Evolutionary conservation across 495 filamentous ascomycete genomes (phyloP).

Genomic region (Astrothelium subdiscretum): DNA sequence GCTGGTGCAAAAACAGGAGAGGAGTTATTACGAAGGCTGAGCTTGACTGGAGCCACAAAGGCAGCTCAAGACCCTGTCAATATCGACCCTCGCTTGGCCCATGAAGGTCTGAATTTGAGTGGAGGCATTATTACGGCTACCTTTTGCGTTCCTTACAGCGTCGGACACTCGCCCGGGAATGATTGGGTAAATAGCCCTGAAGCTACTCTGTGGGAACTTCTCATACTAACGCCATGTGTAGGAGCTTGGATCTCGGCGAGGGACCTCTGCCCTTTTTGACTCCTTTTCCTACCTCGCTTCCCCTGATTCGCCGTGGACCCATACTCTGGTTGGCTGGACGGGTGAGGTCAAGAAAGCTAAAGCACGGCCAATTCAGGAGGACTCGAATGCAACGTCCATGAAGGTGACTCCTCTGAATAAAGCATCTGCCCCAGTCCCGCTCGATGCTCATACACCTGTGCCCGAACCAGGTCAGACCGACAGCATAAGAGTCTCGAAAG

Average conservation of each 20-base stretch:
- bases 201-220: no score
- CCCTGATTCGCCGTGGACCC: slow-evolving; percentile 63
- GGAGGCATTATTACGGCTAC: slow-evolving; percentile 79
- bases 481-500: slow-evolving; percentile 47
- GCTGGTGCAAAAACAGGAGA: slow-evolving; percentile 43
- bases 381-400: slow-evolving; percentile 9
- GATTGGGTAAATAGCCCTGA: slow-evolving; percentile 67
- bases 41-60: slow-evolving; percentile 33
- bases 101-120: slow-evolving; percentile 59
- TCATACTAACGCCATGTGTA: slow-evolving; percentile 21
- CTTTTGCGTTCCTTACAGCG: slow-evolving; percentile 69
- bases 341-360: slow-evolving; percentile 61
- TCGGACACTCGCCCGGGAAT: slow-evolving; percentile 52
- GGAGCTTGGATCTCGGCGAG: slow-evolving; percentile 64
- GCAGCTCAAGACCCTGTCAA: slow-evolving; percentile 42
- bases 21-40: slow-evolving; percentile 55
- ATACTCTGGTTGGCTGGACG: slow-evolving; percentile 84
- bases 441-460: slow-evolving; percentile 44
- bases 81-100: slow-evolving; percentile 46
- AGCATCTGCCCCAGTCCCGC: slow-evolving; percentile 58
- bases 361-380: slow-evolving; percentile 17
- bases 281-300: slow-evolving; percentile 76
- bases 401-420: slow-evolving; percentile 37
- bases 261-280: slow-evolving; percentile 81
- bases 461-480: slow-evolving; percentile 47